Evolutionary conservation across 306 rosid species (phyloP), one percentile per base, ranked within the genome.

Genomic region (Cicer cuneatum): DNA sequence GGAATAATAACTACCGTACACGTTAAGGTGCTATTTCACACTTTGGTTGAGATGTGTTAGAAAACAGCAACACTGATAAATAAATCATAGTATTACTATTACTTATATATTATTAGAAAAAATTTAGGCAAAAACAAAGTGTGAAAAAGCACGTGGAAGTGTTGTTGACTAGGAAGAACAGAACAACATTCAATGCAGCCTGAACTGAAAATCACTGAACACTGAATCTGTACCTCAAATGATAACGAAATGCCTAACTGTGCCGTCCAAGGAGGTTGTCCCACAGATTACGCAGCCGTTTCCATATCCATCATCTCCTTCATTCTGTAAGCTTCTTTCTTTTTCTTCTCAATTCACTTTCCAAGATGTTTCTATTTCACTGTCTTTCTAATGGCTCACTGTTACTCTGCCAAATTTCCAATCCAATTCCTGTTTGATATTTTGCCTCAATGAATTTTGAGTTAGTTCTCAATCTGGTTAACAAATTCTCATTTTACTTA

Each of bases 251-350:
- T 91, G 96, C 78, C 77, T 2, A 66, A 69, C 47, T 94, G 97
- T 80, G 97, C 97, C 10, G 79, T 77, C 10, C 67, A 84, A 47
- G 99, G 99, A 54, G 98, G 99, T 5, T 94, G 98, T 72, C 92
- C 88, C 87, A 90, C 84, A 43, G 98, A 94, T 66, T 92, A 80
- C 81, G 14, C 85, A 39, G 99, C 96, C 71, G 51, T 94, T 64
- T 68, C 89, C 29, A 3, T 90, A 4, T 80, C 99, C 64, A 72
- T 85, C 49, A 7, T 83, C 45, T 89, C 87, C 71, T 82, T 86
- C 53, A 72, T 86, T 76, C 29, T 94, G 98, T 94, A 83, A 65
- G 84, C 19, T 68, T 69, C 70, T 69, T 40, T 48, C 52, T 10
- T 56, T 4, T 53, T 47, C 46, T 39, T 1, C 69, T n/a, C 6